Evolutionary conservation across 2,329 filamentous ascomycete species (phyloP).

Genomic region (Rutstroemia sp.): DNA sequence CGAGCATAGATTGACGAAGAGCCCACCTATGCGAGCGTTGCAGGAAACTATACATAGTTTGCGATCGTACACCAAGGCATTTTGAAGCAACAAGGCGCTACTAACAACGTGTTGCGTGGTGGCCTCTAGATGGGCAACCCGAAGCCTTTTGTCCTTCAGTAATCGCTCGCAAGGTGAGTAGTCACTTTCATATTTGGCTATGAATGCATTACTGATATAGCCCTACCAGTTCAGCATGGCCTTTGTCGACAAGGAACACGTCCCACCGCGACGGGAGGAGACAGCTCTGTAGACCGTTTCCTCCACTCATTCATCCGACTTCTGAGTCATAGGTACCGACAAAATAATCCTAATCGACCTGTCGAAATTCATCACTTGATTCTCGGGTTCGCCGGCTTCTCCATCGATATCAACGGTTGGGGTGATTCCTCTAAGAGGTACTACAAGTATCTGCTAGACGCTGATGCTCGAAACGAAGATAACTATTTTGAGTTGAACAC

Average conservation of each 20-base stretch:
- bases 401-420: background rate
- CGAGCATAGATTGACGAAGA: no score
- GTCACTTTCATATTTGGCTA: no score
- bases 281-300: background rate
- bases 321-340: background rate
- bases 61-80: no score
- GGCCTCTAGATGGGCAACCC: no score
- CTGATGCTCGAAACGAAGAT: background rate
- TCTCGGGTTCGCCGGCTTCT: background rate
- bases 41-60: no score
- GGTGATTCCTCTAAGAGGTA: background rate
- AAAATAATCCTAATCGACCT: background rate
- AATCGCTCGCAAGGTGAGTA: no score
- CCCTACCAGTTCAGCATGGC: no score
- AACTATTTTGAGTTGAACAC: background rate
- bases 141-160: no score
- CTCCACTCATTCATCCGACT: background rate
- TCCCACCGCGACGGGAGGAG: background rate
- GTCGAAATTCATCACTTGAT: background rate
- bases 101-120: no score
- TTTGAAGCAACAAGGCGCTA: no score
- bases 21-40: no score
- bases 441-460: background rate
- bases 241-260: background rate
- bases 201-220: no score